Percentiles rank a stretch among this genome's conserved stretches.
Evolutionary conservation across 2,329 filamentous ascomycete genomes (phyloP).

Genomic region (Diplodia mutila): DNA sequence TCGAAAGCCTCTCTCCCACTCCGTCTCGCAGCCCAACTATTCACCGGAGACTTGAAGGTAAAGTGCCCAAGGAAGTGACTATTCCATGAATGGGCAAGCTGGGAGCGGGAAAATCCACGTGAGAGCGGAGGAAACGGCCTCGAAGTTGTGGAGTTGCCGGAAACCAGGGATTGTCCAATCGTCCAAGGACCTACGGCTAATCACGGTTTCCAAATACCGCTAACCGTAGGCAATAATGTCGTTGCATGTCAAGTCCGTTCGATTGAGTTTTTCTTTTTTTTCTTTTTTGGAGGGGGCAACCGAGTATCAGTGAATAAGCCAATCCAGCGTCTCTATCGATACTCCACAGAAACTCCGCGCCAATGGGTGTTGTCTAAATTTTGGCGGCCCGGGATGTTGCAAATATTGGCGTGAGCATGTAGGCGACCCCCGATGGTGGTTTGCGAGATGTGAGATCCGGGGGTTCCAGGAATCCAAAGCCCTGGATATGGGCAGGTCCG

Average conservation of each 20-base stretch:
- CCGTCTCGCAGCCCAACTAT: too few relatives aligned
- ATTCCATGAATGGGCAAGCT: neutral
- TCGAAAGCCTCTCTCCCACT: too few relatives aligned
- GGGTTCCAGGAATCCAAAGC: neutral
- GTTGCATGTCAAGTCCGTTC: neutral
- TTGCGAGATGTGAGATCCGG: neutral
- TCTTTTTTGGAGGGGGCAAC: too few relatives aligned
- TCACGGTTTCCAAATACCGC: neutral
- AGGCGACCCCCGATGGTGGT: neutral
- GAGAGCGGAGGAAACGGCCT: neutral
- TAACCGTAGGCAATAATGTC: neutral
- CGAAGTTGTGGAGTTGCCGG: neutral
- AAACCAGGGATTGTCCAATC: neutral
- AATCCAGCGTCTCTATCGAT: neutral
- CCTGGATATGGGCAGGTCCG: neutral
- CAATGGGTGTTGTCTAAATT: neutral
- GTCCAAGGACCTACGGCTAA: neutral
- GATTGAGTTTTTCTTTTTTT: neutral
- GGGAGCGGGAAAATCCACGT: neutral
- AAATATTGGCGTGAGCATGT: neutral
- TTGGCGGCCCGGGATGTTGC: neutral
- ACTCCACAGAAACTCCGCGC: too few relatives aligned
- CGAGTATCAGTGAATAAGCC: neutral
- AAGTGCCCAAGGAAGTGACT: neutral
- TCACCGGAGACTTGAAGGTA: too few relatives aligned